A percentile compares a stretch with the other conserved stretches of the same genome.
Conservation (phyloP, 257 asterid species). For the Penstemon newberryi region DNA sequence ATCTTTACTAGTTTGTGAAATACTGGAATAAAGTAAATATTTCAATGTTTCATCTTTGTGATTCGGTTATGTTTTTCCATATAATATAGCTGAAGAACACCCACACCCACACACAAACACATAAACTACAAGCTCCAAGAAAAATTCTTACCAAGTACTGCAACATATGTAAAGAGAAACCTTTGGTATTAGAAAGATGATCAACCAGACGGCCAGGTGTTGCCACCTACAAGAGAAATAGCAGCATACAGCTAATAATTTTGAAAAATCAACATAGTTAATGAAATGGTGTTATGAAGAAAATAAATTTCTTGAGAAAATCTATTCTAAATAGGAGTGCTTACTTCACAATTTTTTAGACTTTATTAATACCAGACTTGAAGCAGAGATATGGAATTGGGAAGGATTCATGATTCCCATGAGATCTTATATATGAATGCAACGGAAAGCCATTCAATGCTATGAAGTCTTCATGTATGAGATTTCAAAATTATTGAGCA, state of each 20-base stretch:
- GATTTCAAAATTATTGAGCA: neutral
- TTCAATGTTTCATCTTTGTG: neutral
- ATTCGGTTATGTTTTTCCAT: neutral
- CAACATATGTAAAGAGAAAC: constrained; percentile 71
- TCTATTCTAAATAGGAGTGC: constrained; percentile 3
- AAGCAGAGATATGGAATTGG: too few species aligned
- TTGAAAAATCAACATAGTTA: neutral
- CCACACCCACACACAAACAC: neutral
- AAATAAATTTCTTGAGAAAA: neutral
- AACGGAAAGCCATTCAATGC: too few species aligned
- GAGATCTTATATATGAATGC: too few species aligned
- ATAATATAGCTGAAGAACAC: constrained; percentile 2
- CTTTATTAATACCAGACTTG: too few species aligned
- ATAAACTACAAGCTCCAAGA: constrained; percentile 15
- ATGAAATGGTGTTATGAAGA: neutral
- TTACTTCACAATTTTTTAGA: neutral
- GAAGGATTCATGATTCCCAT: too few species aligned
- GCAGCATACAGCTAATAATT: neutral
- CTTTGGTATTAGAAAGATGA: constrained; percentile 90
- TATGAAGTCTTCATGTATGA: too few species aligned
- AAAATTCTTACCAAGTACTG: constrained; percentile 68
- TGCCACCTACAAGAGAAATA: constrained; percentile 64
- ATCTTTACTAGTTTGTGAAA: neutral
- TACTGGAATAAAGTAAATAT: neutral
- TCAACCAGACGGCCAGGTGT: constrained; percentile 95